A percentile compares a stretch with the other conserved stretches of the same genome.
These are phyloP conservation scores for Trichoderma arundinaceum DNA, from an alignment of 2,329 filamentous ascomycete species.

Conservation along the genomic window DNA sequence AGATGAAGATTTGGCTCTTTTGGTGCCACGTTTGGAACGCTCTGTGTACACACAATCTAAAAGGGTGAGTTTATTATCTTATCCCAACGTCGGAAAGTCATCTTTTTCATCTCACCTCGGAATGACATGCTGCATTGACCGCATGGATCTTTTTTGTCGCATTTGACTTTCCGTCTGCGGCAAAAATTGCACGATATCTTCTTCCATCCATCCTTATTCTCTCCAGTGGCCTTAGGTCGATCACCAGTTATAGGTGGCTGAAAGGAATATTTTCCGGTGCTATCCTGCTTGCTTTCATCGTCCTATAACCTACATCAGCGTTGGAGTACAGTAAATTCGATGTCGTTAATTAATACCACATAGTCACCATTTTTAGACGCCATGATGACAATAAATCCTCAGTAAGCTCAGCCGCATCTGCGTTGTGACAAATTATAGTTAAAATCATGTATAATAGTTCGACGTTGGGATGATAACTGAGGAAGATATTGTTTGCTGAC, in stretches of 20 bases:
- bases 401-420: neutral
- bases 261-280: neutral
- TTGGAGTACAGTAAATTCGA: neutral
- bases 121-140: slow-evolving; percentile 19
- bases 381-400: neutral
- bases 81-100: neutral
- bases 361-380: neutral
- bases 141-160: slow-evolving; percentile 13
- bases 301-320: neutral
- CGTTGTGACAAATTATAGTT: neutral
- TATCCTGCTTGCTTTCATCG: neutral
- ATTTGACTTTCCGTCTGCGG: slow-evolving; percentile 6
- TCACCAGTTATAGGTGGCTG: neutral
- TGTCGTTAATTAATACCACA: neutral
- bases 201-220: neutral
- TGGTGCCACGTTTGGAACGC: neutral
- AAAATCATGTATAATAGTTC: neutral
- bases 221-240: neutral
- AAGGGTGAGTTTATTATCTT: neutral
- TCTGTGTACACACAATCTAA: slow-evolving; percentile 15
- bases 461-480: neutral
- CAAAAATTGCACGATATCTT: slow-evolving; percentile 12
- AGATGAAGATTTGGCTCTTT: neutral
- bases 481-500: neutral
- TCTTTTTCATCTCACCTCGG: neutral